Evolutionary conservation across 192 early-diverging fungal species (phyloP).

Genomic region (Coemansia javaensis): DNA sequence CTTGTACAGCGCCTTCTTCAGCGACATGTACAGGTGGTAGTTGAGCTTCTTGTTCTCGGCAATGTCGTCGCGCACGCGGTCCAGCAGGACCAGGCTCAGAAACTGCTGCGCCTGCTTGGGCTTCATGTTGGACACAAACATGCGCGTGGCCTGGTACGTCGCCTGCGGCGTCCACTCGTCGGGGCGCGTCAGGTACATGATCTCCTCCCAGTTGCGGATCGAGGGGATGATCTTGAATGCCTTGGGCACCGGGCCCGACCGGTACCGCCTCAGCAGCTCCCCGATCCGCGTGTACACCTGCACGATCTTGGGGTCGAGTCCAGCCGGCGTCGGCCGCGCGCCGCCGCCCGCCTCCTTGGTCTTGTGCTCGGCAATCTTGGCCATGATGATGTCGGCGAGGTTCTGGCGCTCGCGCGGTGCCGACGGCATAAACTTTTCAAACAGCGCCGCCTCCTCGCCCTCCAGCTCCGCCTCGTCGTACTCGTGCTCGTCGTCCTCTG

Average conservation of each 20-base stretch:
- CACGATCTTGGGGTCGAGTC: constrained; percentile 82
- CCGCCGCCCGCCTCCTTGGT: constrained; percentile 13
- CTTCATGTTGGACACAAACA: constrained; percentile 98
- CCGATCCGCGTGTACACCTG: constrained; percentile 91
- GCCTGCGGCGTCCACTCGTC: constrained; percentile 96
- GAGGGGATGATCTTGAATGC: constrained; percentile 98
- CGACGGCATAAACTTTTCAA: constrained; percentile 86
- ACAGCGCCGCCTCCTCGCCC: constrained; percentile 75
- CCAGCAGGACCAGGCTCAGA: constrained; percentile 80
- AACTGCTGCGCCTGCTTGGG: constrained; percentile 89
- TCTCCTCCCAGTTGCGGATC: constrained; percentile 94
- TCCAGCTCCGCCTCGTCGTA: constrained; percentile 67
- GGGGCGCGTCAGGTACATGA: constrained; percentile 86
- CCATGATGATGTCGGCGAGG: constrained; percentile 94
- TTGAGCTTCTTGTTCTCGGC: constrained; percentile 96
- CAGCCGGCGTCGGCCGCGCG: constrained; percentile 30
- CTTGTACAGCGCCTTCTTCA: constrained; percentile 97
- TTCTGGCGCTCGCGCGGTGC: constrained; percentile 82
- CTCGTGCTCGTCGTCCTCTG: constrained; percentile 62
- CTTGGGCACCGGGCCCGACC: constrained; percentile 92
- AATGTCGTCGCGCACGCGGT: constrained; percentile 93
- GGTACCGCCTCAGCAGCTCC: constrained; percentile 81
- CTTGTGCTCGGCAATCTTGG: constrained; percentile 82
- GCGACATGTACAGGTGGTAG: constrained; percentile 93
- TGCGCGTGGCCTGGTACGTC: constrained; percentile 88